phyloP scores from a whole-genome alignment of 2,329 filamentous ascomycete genomes.

The Huntiella bhutanensis region DNA sequence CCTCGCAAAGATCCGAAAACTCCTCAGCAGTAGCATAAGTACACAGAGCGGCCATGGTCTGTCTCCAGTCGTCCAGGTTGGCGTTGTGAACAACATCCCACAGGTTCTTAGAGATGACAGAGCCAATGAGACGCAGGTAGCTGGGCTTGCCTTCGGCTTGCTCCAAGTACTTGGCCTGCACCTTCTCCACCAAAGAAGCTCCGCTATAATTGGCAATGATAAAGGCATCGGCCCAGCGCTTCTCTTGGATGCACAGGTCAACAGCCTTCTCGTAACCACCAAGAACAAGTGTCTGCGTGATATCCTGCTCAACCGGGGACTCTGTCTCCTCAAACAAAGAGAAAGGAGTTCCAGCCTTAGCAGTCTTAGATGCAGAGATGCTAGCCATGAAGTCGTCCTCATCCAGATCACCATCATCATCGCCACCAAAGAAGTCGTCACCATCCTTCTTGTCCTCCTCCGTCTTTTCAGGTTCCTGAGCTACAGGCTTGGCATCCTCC shows the following conservation, averaged over 20 bases:
- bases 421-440: slow-evolving; percentile 52
- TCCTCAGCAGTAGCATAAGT: slow-evolving; percentile 83
- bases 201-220: slow-evolving; percentile 96
- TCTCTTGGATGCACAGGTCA: slow-evolving; percentile 71
- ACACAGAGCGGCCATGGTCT: slow-evolving; percentile 87
- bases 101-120: slow-evolving; percentile 86
- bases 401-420: slow-evolving; percentile 42
- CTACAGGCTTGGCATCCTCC: slow-evolving; percentile 17
- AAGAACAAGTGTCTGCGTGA: slow-evolving; percentile 74
- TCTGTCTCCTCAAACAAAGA: slow-evolving; percentile 73
- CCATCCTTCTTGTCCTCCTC: slow-evolving; percentile 38
- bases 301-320: slow-evolving; percentile 61
- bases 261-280: slow-evolving; percentile 82
- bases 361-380: slow-evolving; percentile 71
- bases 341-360: slow-evolving; percentile 89
- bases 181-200: slow-evolving; percentile 82
- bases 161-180: slow-evolving; percentile 76
- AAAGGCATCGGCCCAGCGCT: slow-evolving; percentile 87
- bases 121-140: slow-evolving; percentile 76
- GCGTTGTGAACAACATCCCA: slow-evolving; percentile 98
- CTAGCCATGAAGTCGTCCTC: slow-evolving; percentile 75
- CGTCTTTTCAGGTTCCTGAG: slow-evolving; percentile 17
- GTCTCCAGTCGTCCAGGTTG: slow-evolving; percentile 84
- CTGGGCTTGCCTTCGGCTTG: slow-evolving; percentile 69
- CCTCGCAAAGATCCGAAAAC: slow-evolving; percentile 88